Percentiles rank a stretch among this genome's conserved stretches.
Evolutionary conservation across 495 filamentous ascomycete genomes (phyloP).

Genomic region (Podospora didyma): DNA sequence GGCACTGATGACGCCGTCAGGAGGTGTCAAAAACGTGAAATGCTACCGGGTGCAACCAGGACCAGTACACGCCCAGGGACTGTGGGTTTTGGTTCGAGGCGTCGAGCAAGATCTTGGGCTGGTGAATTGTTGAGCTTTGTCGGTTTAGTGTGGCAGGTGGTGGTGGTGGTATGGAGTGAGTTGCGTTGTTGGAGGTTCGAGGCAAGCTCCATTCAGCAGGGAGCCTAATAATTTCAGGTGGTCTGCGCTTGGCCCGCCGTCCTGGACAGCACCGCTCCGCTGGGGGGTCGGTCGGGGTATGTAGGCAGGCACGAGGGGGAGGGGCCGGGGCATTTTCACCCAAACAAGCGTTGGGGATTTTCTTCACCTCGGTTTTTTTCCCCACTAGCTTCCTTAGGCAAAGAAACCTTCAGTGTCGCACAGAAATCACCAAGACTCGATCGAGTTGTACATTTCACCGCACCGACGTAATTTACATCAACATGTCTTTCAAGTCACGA

Average conservation of each 20-base stretch:
- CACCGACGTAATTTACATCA: no score
- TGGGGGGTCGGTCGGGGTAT: no score
- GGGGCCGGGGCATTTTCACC: neutral
- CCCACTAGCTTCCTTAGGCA: no score
- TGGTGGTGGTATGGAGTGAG: constrained; percentile 6
- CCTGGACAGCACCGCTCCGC: no score
- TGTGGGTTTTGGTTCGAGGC: constrained; percentile 8
- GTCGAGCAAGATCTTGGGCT: neutral
- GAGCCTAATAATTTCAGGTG: constrained; percentile 1
- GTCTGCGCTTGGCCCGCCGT: constrained; percentile 4
- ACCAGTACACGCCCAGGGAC: constrained; percentile 8
- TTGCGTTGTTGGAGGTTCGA: constrained; percentile 9
- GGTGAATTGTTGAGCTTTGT: neutral
- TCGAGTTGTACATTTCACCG: no score
- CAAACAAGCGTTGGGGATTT: no score
- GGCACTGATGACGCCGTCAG: neutral
- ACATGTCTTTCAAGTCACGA: no score
- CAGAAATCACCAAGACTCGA: no score
- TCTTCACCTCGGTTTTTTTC: no score
- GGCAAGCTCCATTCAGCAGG: constrained; percentile 5
- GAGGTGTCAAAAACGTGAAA: constrained; percentile 1
- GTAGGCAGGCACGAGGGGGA: constrained; percentile 1
- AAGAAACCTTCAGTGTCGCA: no score
- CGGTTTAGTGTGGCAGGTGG: constrained; percentile 4
- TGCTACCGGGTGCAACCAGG: constrained; percentile 1